These are phyloP conservation scores for Cutaneotrichosporon sp. DNA, from an alignment of 1,284 basidiomycete species.

Conservation along the genomic window DNA sequence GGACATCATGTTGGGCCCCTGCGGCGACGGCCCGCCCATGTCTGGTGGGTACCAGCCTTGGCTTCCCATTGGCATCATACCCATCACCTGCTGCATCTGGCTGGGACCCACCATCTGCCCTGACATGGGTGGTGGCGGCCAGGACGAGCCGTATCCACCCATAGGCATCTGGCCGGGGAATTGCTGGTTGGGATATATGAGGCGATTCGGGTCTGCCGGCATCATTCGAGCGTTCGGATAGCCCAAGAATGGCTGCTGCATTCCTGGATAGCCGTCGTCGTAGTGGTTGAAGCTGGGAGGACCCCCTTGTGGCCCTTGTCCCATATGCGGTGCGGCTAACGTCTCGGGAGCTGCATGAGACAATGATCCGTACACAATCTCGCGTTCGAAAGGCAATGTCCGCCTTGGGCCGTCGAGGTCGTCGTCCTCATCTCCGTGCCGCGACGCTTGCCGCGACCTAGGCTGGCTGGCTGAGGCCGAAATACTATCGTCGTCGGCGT, in stretches of 20 bases:
- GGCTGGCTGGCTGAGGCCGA: slow-evolving; percentile 16
- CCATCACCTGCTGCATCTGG: neutral
- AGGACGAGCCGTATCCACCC: slow-evolving; percentile 13
- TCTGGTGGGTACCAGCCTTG: slow-evolving; percentile 24
- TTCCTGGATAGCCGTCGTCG: slow-evolving; percentile 7
- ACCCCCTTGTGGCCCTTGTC: neutral
- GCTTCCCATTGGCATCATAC: slow-evolving; percentile 12
- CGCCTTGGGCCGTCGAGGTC: slow-evolving; percentile 44
- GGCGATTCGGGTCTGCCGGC: slow-evolving; percentile 14
- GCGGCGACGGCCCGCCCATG: slow-evolving; percentile 21
- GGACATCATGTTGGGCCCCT: slow-evolving; percentile 32
- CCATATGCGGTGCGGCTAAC: neutral
- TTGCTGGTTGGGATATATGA: slow-evolving; percentile 13
- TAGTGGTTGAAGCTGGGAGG: slow-evolving; percentile 10
- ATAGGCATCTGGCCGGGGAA: slow-evolving; percentile 19
- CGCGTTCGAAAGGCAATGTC: slow-evolving; percentile 25
- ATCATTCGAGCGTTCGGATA: slow-evolving; percentile 18
- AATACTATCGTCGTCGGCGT: slow-evolving; percentile 21
- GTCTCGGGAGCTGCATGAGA: slow-evolving; percentile 31
- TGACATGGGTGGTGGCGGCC: slow-evolving; percentile 18
- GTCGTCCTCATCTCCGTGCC: slow-evolving; percentile 32
- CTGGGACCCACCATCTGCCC: neutral
- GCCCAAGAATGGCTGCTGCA: slow-evolving; percentile 19
- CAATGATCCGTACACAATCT: slow-evolving; percentile 43
- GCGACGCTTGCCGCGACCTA: slow-evolving; percentile 23